phyloP scores from a whole-genome alignment of 2,329 filamentous ascomycete species.

The Colletotrichum abscissum region DNA sequence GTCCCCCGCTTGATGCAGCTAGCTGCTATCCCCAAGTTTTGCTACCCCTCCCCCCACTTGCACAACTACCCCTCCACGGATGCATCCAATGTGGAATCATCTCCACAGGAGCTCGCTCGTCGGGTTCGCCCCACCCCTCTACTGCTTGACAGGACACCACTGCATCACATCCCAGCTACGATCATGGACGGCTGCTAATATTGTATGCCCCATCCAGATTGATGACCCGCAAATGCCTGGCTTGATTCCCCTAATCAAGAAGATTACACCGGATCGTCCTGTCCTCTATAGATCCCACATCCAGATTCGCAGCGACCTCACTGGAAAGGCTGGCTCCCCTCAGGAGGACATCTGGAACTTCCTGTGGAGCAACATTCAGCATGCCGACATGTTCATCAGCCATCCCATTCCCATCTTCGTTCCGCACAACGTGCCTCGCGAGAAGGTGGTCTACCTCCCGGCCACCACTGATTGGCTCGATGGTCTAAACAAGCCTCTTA shows the following conservation, averaged over 20 bases:
- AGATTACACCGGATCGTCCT: slow-evolving; percentile 76
- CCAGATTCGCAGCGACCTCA: slow-evolving; percentile 81
- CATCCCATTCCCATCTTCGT: slow-evolving; percentile 84
- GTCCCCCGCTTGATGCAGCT: not conserved
- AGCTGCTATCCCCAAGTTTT: slow-evolving; percentile 20
- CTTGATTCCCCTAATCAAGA: slow-evolving; percentile 80
- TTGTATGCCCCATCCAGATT: slow-evolving; percentile 55
- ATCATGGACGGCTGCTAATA: slow-evolving; percentile 15
- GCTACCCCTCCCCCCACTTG: slow-evolving; percentile 15
- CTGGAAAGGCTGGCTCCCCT: slow-evolving; percentile 70
- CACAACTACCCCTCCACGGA: slow-evolving; percentile 28
- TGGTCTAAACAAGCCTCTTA: slow-evolving; percentile 81
- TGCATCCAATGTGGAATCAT: slow-evolving; percentile 20
- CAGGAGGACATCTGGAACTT: slow-evolving; percentile 81
- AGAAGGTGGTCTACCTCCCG: slow-evolving; percentile 80
- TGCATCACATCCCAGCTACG: not conserved
- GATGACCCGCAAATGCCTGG: slow-evolving; percentile 89
- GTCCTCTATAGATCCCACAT: slow-evolving; percentile 87
- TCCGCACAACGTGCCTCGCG: slow-evolving; percentile 71
- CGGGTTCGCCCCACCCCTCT: slow-evolving; percentile 4
- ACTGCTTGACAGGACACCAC: too few species aligned
- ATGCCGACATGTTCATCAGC: slow-evolving; percentile 83
- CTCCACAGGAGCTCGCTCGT: slow-evolving; percentile 25
- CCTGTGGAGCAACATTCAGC: slow-evolving; percentile 77
- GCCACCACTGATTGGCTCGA: slow-evolving; percentile 88